These are phyloP conservation scores for Nicotiana sylvestris DNA, from an alignment of 257 asterid genomes.

Conservation along the genomic window DNA sequence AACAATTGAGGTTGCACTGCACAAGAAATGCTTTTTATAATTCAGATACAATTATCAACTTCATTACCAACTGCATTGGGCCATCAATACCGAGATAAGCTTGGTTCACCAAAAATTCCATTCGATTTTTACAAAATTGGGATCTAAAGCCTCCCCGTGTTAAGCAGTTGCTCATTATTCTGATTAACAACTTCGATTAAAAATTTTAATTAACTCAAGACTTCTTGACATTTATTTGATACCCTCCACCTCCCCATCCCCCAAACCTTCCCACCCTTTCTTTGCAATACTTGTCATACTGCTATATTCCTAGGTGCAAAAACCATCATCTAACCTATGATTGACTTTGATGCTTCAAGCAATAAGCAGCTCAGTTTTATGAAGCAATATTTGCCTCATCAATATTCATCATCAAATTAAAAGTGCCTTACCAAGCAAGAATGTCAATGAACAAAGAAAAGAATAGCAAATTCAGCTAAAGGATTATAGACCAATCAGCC, in stretches of 20 bases:
- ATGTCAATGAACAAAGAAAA: neutral
- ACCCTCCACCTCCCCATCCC: neutral
- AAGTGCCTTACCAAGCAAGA: neutral
- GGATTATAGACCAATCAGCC: too few species aligned
- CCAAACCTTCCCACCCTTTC: neutral
- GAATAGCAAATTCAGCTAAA: neutral
- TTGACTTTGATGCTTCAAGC: neutral
- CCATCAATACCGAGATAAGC: neutral
- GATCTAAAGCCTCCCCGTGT: neutral
- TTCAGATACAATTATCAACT: neutral
- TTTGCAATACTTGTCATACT: neutral
- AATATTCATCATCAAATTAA: neutral
- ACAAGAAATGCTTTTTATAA: neutral
- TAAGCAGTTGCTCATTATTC: neutral
- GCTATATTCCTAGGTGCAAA: neutral
- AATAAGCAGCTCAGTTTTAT: neutral
- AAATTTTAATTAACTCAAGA: too few species aligned
- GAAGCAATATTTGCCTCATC: slow-evolving; percentile 3
- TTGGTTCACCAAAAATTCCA: neutral
- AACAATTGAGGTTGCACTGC: neutral
- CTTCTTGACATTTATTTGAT: neutral
- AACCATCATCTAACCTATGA: neutral
- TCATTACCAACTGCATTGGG: neutral
- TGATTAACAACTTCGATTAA: neutral
- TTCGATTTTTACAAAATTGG: neutral